Percentiles rank a stretch among this genome's conserved stretches.
These are phyloP conservation scores for Ceratobasidium sp. DNA, from an alignment of 1,284 basidiomycete genomes.

Conservation along the genomic window DNA sequence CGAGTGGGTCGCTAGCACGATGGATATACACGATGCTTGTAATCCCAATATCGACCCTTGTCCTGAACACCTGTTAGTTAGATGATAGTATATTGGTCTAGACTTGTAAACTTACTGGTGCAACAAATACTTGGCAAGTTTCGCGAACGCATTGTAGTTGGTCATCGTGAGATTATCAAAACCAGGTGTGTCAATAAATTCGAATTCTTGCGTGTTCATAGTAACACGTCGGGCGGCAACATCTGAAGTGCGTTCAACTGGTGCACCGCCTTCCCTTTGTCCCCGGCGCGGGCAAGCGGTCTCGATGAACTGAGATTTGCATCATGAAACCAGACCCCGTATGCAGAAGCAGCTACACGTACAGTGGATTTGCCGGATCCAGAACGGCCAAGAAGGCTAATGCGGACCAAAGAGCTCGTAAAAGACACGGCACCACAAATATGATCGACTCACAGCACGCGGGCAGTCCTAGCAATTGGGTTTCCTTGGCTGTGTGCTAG, in stretches of 20 bases:
- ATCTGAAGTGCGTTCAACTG: not conserved
- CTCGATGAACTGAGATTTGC: conserved; percentile 10
- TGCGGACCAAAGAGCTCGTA: not conserved
- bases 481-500: not conserved
- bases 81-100: not conserved
- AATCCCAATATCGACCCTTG: not conserved
- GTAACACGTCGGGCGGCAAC: not conserved
- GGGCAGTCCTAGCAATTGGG: not conserved
- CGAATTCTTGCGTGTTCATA: not conserved
- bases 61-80: not conserved
- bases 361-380: conserved; percentile 28
- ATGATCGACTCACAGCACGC: not conserved
- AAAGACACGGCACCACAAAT: not conserved
- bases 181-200: conserved; percentile 34
- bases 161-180: conserved; percentile 28
- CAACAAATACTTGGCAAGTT: conserved; percentile 14
- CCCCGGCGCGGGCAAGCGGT: not conserved
- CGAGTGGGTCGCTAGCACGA: conserved; percentile 1
- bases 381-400: conserved; percentile 21
- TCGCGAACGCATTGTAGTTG: not conserved
- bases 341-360: not conserved
- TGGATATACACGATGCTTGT: conserved; percentile 32
- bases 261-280: not conserved
- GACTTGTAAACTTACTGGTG: not conserved
- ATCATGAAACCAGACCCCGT: not conserved